These are phyloP conservation scores for Ilyonectria mors-panacis DNA, from an alignment of 2,329 filamentous ascomycete genomes.

Conservation along the genomic window DNA sequence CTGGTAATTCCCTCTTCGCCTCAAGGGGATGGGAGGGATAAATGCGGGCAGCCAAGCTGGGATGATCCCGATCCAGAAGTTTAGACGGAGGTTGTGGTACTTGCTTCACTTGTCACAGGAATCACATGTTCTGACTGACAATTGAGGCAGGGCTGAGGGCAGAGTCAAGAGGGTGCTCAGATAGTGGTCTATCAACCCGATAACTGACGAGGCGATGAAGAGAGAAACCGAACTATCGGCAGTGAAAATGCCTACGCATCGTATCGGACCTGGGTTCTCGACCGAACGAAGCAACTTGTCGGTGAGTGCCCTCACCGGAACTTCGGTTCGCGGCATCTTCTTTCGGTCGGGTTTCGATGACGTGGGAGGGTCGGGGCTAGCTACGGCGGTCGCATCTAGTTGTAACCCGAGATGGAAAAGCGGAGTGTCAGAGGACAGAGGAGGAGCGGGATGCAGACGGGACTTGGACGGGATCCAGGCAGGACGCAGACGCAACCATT, in stretches of 20 bases:
- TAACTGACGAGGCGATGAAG: neutral
- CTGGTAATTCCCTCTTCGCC: neutral
- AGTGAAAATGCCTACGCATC: neutral
- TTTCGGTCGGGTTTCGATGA: constrained; percentile 21
- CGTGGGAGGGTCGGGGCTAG: constrained; percentile 15
- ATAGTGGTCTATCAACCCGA: neutral
- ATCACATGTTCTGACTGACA: neutral
- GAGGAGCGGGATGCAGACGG: constrained; percentile 3
- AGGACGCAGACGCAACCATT: constrained; percentile 8
- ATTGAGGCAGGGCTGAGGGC: neutral
- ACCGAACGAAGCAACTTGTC: constrained; percentile 19
- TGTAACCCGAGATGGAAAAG: neutral
- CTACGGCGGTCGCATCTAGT: neutral
- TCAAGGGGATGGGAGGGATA: neutral
- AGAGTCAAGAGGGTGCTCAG: neutral
- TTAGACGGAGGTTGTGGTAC: neutral
- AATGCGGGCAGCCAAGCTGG: neutral
- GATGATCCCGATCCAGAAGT: neutral
- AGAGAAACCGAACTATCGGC: neutral
- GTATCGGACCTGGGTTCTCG: constrained; percentile 7
- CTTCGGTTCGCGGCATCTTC: constrained; percentile 1
- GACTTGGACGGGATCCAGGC: constrained; percentile 15
- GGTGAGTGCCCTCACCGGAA: constrained; percentile 18
- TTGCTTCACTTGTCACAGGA: neutral
- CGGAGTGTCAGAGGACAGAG: neutral